Percentiles rank a stretch among this genome's conserved stretches.
phyloP scores from a whole-genome alignment of 2,329 filamentous ascomycete species.

The Aspergillus fijiensis region DNA sequence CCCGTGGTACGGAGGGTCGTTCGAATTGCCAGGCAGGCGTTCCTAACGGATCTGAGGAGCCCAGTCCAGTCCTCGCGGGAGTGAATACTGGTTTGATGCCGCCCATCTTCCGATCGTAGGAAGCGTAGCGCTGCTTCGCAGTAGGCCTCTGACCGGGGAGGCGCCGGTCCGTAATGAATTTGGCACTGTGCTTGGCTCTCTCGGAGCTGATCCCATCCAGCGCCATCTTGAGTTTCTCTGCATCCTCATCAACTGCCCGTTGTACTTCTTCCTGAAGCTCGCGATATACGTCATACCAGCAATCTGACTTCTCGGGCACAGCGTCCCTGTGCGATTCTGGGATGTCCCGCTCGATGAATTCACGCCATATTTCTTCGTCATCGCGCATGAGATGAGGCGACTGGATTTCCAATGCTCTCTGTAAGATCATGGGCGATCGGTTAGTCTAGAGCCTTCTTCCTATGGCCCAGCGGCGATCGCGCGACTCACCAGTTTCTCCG shows the following conservation, averaged over 20 bases:
- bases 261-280: slow-evolving; percentile 63
- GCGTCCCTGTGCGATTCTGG: slow-evolving; percentile 65
- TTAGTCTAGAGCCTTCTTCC: not conserved
- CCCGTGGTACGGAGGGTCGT: slow-evolving; percentile 23
- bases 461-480: not conserved
- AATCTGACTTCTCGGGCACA: slow-evolving; percentile 63
- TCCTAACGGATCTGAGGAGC: slow-evolving; percentile 16
- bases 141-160: slow-evolving; percentile 29
- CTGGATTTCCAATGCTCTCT: slow-evolving; percentile 65
- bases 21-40: slow-evolving; percentile 26
- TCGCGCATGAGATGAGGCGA: slow-evolving; percentile 73
- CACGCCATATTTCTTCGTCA: slow-evolving; percentile 72
- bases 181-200: slow-evolving; percentile 58
- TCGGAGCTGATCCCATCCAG: slow-evolving; percentile 59
- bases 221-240: slow-evolving; percentile 57
- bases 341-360: slow-evolving; percentile 76
- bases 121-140: slow-evolving; percentile 31
- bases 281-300: slow-evolving; percentile 77
- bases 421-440: slow-evolving; percentile 1
- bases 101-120: slow-evolving; percentile 34
- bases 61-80: slow-evolving; percentile 6
- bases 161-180: slow-evolving; percentile 52
- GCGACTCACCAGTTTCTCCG: slow-evolving; percentile 65
- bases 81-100: slow-evolving; percentile 27
- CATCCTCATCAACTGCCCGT: slow-evolving; percentile 57